phyloP scores from a whole-genome alignment of 306 rosid genomes.

The Prunus mume region DNA sequence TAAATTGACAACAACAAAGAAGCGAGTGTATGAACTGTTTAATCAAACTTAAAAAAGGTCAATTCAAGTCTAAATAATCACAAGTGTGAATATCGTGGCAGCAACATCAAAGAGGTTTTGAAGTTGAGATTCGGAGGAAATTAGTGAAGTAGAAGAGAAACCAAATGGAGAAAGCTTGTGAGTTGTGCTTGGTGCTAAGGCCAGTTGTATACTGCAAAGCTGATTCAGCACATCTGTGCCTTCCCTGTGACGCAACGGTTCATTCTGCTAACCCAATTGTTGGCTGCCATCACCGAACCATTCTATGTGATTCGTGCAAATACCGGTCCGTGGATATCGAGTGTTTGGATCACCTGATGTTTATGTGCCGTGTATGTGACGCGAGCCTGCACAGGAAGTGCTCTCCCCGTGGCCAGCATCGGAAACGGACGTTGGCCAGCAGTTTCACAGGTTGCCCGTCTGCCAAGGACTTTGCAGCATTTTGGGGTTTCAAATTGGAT shows the following conservation, averaged over 20 bases:
- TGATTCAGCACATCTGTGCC: slow-evolving; percentile 79
- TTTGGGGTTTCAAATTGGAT: slow-evolving; percentile 61
- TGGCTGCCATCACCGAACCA: slow-evolving; percentile 48
- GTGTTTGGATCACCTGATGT: slow-evolving; percentile 62
- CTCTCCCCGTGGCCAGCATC: slow-evolving; percentile 28
- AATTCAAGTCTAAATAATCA: not conserved
- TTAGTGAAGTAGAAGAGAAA: not conserved
- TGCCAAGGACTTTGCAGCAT: slow-evolving; percentile 61
- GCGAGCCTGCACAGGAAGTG: slow-evolving; percentile 36
- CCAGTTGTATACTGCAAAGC: slow-evolving; percentile 74
- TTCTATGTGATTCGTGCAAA: slow-evolving; percentile 62
- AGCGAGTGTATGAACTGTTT: not conserved
- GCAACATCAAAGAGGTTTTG: not conserved
- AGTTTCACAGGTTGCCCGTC: slow-evolving; percentile 78
- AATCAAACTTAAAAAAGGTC: not conserved
- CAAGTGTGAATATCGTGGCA: not conserved
- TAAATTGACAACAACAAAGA: too few species aligned
- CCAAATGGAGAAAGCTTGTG: slow-evolving; percentile 56
- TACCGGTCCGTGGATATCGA: slow-evolving; percentile 40
- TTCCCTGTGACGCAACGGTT: slow-evolving; percentile 77
- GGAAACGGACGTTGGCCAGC: slow-evolving; percentile 44
- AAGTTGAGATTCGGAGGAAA: not conserved
- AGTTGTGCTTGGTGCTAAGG: slow-evolving; percentile 65
- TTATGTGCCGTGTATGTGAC: slow-evolving; percentile 59
- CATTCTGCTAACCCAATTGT: slow-evolving; percentile 77